Conservation (phyloP, 176 grass and related monocot species). For the Themeda triandra region DNA sequence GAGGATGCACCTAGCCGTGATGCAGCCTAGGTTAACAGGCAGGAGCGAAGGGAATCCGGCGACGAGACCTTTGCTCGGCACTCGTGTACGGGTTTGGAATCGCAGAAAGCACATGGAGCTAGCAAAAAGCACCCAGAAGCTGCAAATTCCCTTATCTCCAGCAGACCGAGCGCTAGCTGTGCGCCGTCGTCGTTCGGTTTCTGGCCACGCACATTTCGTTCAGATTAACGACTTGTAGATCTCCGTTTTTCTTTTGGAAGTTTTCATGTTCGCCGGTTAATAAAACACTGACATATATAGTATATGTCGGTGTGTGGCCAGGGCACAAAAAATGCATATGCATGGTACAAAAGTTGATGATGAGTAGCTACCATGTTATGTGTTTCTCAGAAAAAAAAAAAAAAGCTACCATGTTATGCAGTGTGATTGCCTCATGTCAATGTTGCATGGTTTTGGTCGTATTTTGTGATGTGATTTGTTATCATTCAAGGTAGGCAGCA, state of each 20-base stretch:
- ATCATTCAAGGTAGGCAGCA: no score
- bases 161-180: background rate
- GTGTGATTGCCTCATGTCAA: no score
- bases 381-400: no score
- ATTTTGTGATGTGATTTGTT: no score
- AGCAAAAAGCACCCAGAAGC: background rate
- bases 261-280: background rate
- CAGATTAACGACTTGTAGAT: background rate
- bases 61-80: conserved; percentile 16
- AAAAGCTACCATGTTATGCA: no score
- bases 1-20: conserved; percentile 52
- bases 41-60: conserved; percentile 26
- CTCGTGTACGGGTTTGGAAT: background rate
- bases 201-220: conserved; percentile 24
- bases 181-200: conserved; percentile 6
- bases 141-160: conserved; percentile 48
- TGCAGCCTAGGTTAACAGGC: conserved; percentile 46
- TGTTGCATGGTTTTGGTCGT: no score
- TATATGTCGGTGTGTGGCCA: no score
- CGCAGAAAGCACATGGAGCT: conserved; percentile 5
- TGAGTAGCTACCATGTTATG: no score
- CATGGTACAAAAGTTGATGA: background rate
- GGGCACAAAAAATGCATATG: no score
- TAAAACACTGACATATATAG: no score
- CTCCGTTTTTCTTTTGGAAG: background rate